These are phyloP conservation scores for Lactifluus rugatus DNA, from an alignment of 768 basidiomycete genomes.

Conservation along the genomic window DNA sequence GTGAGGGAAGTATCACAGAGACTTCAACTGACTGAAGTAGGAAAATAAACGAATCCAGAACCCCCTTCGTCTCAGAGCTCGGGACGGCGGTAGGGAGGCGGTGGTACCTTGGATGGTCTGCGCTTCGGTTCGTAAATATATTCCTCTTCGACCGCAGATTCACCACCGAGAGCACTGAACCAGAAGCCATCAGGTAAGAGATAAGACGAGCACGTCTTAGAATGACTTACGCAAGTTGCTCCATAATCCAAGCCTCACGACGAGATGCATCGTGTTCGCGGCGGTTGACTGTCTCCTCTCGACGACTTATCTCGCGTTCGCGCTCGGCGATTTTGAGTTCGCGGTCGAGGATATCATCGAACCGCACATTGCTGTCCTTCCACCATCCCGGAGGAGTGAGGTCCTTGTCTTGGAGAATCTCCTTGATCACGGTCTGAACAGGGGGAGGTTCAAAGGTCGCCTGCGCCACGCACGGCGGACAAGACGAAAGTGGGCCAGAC, in stretches of 20 bases:
- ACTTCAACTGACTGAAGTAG: slow-evolving; percentile 44
- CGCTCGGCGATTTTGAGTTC: slow-evolving; percentile 79
- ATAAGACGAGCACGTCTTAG: not conserved
- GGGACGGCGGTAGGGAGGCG: slow-evolving; percentile 76
- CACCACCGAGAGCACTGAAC: slow-evolving; percentile 59
- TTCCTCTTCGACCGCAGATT: slow-evolving; percentile 68
- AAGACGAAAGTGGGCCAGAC: slow-evolving; percentile 35
- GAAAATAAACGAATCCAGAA: slow-evolving; percentile 27
- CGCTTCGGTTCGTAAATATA: slow-evolving; percentile 74
- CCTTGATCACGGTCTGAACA: slow-evolving; percentile 76
- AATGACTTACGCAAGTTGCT: slow-evolving; percentile 71
- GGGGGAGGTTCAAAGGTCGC: slow-evolving; percentile 47
- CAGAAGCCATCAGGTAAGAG: not conserved
- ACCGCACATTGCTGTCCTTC: slow-evolving; percentile 53
- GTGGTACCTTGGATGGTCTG: slow-evolving; percentile 80
- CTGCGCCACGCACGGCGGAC: slow-evolving; percentile 51
- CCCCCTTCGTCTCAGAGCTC: slow-evolving; percentile 95
- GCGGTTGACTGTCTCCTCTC: slow-evolving; percentile 78
- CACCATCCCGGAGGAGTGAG: slow-evolving; percentile 75
- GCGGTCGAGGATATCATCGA: slow-evolving; percentile 75
- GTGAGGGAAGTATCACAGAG: slow-evolving; percentile 58
- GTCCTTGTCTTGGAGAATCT: slow-evolving; percentile 75
- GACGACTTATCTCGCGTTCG: slow-evolving; percentile 77
- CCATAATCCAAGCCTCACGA: slow-evolving; percentile 88
- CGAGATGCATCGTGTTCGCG: slow-evolving; percentile 81